Evolutionary conservation across 169 alveolate genomes (phyloP), one percentile per base, ranked within the genome.

Genomic region (Cryptosporidium ubiquitum): DNA sequence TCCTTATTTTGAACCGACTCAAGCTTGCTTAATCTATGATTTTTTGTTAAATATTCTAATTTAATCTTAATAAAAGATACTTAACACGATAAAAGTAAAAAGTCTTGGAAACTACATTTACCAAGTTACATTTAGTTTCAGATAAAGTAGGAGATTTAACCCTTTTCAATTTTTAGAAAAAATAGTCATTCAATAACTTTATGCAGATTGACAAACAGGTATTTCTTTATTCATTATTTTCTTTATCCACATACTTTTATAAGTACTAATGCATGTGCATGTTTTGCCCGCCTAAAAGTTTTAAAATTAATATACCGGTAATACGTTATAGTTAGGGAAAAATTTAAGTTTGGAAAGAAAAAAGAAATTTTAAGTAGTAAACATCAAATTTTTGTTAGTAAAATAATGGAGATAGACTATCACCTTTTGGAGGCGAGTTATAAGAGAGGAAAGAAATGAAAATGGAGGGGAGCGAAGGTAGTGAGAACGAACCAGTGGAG

Each of bases 231-330:
- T 26, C 20, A 9, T 64, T 7, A 64, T 16, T 64, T 39, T 68
- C 35, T 35, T 7, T 66, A 6, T 68, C 79, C 51, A 68, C 44
- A 68, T 68, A 69, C 33, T 47, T 47, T 47, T 44, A 23, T 70
- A 1, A 47, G 20, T 0, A 37, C 26, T 35, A 51, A 33, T 70
- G 84, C 84, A 70, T 70, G 84, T 70, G 47, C 84, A 39, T 23
- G 84, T 23, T 29, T 29, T 44, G 20, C 84, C 84, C 84, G 84
- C 84, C 84, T 49, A 29, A 23, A 49, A 47, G 18, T 44, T n/a
- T 20, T 3, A 40, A 70, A 23, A 33, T 23, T 9, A 49, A 20
- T 23, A 49, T 70, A 42, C 84, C 84, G 84, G 84, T 70, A 70
- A 31, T 31, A 64, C 71, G 33, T 64, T 1, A 7, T 3, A 64